Conservation (phyloP, 768 basidiomycete species). For the Suillus plorans region DNA sequence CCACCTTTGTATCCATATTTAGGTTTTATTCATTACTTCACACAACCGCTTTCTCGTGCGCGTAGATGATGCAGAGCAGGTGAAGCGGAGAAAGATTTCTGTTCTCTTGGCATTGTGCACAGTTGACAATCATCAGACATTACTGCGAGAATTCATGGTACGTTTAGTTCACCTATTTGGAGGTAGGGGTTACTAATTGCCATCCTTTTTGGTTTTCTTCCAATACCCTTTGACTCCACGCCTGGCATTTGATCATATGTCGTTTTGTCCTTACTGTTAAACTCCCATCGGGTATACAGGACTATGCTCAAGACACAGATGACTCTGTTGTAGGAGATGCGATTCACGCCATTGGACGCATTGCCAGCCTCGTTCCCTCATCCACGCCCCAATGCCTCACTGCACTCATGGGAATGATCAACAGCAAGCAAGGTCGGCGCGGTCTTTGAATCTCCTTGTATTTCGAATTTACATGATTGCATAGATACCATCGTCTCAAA, state of each 20-base stretch:
- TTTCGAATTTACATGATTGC: not conserved
- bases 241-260: not conserved
- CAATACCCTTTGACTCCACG: not conserved
- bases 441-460: not conserved
- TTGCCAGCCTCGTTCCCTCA: conserved; percentile 68
- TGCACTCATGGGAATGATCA: conserved; percentile 77
- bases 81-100: conserved; percentile 75
- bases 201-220: conserved; percentile 1
- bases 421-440: conserved; percentile 66
- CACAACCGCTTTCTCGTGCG: conserved; percentile 71
- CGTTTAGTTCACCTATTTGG: conserved; percentile 25
- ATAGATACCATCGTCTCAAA: conserved; percentile 75
- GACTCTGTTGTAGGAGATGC: conserved; percentile 70
- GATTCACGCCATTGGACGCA: conserved; percentile 76
- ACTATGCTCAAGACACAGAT: conserved; percentile 78
- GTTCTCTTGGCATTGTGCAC: conserved; percentile 68
- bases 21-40: conserved; percentile 54
- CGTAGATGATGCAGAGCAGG: conserved; percentile 59
- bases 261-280: not conserved
- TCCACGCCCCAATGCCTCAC: conserved; percentile 70
- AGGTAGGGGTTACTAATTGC: not conserved
- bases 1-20: no score
- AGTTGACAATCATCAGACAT: conserved; percentile 61
- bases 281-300: conserved; percentile 41
- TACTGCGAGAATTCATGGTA: conserved; percentile 86